These are phyloP conservation scores for Termitomyces sp. DNA, from an alignment of 768 basidiomycete genomes.

Conservation along the genomic window DNA sequence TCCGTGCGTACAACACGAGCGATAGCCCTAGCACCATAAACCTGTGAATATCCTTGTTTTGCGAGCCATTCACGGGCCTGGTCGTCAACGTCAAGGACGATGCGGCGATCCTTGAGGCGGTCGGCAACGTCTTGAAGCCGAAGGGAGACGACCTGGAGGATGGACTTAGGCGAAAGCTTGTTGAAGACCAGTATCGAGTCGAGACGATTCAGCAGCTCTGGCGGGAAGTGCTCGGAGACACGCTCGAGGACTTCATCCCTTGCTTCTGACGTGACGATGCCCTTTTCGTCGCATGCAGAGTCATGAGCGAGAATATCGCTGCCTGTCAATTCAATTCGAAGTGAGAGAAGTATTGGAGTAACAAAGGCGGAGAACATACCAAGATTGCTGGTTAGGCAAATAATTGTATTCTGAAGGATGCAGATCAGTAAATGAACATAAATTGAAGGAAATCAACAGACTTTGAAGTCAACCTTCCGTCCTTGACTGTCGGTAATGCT, in stretches of 20 bases:
- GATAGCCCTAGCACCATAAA: conserved; percentile 86
- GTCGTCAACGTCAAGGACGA: conserved; percentile 66
- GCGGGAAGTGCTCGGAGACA: conserved; percentile 80
- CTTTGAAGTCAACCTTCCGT: conserved; percentile 89
- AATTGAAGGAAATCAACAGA: conserved; percentile 15
- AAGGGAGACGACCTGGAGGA: conserved; percentile 75
- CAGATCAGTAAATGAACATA: background rate
- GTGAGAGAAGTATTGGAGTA: background rate
- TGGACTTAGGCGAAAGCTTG: conserved; percentile 71
- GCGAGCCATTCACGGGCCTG: conserved; percentile 67
- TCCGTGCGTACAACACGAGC: conserved; percentile 81
- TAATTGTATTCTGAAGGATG: conserved; percentile 71
- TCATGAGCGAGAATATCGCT: conserved; percentile 72
- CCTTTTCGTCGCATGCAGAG: conserved; percentile 58
- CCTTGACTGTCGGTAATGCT: conserved; percentile 89
- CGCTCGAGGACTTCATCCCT: conserved; percentile 67
- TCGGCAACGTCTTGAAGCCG: conserved; percentile 71
- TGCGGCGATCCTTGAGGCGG: conserved; percentile 60
- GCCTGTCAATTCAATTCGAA: conserved; percentile 19
- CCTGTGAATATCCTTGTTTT: conserved; percentile 72
- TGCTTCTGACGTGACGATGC: conserved; percentile 59
- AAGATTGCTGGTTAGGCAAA: conserved; percentile 87
- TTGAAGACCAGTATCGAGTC: conserved; percentile 90
- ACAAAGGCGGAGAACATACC: conserved; percentile 32
- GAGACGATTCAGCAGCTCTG: conserved; percentile 86